A percentile compares a stretch with the other conserved stretches of the same genome.
phyloP scores from a whole-genome alignment of 306 rosid genomes.

The Prunus kanzakura region DNA sequence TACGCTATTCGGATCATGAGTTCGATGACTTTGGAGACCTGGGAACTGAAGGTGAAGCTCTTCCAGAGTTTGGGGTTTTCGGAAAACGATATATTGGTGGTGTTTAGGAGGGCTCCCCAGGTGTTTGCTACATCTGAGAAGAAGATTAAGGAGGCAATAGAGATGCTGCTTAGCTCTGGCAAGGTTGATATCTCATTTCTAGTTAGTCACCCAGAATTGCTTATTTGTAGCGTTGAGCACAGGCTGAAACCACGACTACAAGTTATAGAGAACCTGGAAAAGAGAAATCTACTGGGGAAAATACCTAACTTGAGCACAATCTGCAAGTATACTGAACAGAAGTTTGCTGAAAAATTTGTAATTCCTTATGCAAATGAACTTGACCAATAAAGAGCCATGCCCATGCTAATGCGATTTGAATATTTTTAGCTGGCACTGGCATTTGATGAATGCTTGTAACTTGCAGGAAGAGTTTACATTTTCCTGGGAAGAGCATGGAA shows the following conservation, averaged over 20 bases:
- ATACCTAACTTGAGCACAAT: conserved; percentile 16
- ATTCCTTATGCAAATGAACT: conserved; percentile 27
- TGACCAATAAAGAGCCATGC: too few species aligned
- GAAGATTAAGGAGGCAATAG: conserved; percentile 20
- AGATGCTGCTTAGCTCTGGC: conserved; percentile 18
- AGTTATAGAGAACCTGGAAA: conserved; percentile 20
- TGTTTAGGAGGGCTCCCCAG: conserved; percentile 26
- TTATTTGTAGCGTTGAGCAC: conserved; percentile 22
- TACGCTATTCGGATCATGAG: conserved; percentile 23
- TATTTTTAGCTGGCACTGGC: too few species aligned
- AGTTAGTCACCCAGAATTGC: conserved; percentile 24
- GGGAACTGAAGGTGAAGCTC: conserved; percentile 30
- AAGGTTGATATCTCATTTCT: conserved; percentile 21
- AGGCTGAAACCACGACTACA: conserved; percentile 27
- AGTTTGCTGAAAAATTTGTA: conserved; percentile 18
- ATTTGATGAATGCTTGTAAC: too few species aligned
- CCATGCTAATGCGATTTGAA: too few species aligned
- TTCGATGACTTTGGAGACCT: conserved; percentile 28
- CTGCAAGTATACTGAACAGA: conserved; percentile 3
- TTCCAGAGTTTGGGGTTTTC: conserved; percentile 30
- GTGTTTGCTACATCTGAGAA: conserved; percentile 23
- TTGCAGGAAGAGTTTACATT: too few species aligned
- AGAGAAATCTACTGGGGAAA: conserved; percentile 8
- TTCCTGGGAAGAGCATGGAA: not conserved
- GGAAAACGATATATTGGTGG: conserved; percentile 17